Percentiles rank a stretch among this genome's conserved stretches.
These are phyloP conservation scores for Aspergillus clavatus DNA, from an alignment of 2,329 filamentous ascomycete species.

Conservation along the genomic window DNA sequence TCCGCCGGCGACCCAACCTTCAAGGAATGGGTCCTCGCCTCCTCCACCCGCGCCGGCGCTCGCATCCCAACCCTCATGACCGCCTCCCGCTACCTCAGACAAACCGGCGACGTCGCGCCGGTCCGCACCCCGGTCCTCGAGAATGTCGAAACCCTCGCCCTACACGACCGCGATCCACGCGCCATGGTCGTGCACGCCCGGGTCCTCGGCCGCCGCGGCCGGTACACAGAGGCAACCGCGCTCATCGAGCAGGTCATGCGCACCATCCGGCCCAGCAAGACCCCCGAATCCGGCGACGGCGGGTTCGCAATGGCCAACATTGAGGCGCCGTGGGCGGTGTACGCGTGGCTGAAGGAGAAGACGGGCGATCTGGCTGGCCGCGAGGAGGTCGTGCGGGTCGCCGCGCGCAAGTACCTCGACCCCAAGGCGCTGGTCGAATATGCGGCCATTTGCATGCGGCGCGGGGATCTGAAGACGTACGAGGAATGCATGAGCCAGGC, in stretches of 20 bases:
- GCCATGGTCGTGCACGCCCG: constrained; percentile 28
- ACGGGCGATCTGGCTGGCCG: constrained; percentile 11
- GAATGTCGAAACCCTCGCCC: constrained; percentile 21
- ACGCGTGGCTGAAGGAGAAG: constrained; percentile 18
- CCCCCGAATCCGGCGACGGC: not conserved
- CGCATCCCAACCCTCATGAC: constrained; percentile 14
- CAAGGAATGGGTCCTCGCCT: constrained; percentile 17
- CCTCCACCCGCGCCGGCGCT: constrained; percentile 21
- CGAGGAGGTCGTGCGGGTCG: constrained; percentile 21
- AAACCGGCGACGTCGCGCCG: constrained; percentile 1
- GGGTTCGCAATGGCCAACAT: constrained; percentile 5
- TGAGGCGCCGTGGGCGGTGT: constrained; percentile 27
- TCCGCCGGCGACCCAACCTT: constrained; percentile 2
- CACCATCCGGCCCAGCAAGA: constrained; percentile 15
- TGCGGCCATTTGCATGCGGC: constrained; percentile 21
- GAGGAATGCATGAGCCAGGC: constrained; percentile 34
- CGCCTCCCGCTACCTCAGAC: constrained; percentile 8
- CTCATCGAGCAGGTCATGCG: constrained; percentile 25
- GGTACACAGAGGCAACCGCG: constrained; percentile 17
- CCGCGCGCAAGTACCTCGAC: constrained; percentile 30
- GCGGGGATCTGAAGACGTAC: constrained; percentile 25
- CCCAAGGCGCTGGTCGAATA: constrained; percentile 24
- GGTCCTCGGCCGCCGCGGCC: constrained; percentile 19
- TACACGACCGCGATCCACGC: constrained; percentile 20
- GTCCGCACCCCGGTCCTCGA: constrained; percentile 11